Percentiles rank a stretch among this genome's conserved stretches.
Evolutionary conservation across 257 asterid species (phyloP).

Genomic region (Solanum sparsipilum): DNA sequence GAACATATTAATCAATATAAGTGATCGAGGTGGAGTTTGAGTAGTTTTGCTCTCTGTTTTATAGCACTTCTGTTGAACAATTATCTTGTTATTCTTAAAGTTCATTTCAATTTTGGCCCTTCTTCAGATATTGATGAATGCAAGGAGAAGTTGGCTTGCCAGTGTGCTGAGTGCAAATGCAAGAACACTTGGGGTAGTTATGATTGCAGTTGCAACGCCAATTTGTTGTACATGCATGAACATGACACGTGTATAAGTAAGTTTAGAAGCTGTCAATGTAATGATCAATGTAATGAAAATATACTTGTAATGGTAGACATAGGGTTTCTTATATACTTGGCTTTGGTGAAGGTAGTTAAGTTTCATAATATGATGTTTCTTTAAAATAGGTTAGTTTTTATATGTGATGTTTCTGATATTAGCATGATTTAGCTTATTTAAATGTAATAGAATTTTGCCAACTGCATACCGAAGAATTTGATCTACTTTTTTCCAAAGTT

Average conservation of each 20-base stretch:
- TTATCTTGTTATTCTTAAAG: not conserved
- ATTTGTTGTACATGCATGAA: conserved; percentile 65
- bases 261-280: conserved; percentile 2
- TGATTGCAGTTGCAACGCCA: conserved; percentile 69
- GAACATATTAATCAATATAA: not conserved
- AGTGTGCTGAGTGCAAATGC: conserved; percentile 75
- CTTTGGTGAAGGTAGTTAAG: not conserved
- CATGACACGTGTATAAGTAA: conserved; percentile 83
- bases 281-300: not conserved
- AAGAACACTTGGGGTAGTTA: conserved; percentile 92
- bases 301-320: not conserved
- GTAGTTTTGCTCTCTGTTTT: not conserved
- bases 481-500: not conserved
- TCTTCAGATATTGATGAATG: conserved; percentile 72
- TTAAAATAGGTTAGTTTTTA: not conserved
- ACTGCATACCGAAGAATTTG: not conserved
- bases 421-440: not conserved
- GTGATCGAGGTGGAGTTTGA: not conserved
- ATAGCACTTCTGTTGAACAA: not conserved
- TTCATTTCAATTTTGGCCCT: conserved; percentile 1
- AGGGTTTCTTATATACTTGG: not conserved
- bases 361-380: not conserved
- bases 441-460: not conserved
- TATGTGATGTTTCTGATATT: not conserved
- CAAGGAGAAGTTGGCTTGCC: conserved; percentile 69